Evolutionary conservation across 352 stramenopile genomes (phyloP).

Genomic region (Thalassiosira delicatula): DNA sequence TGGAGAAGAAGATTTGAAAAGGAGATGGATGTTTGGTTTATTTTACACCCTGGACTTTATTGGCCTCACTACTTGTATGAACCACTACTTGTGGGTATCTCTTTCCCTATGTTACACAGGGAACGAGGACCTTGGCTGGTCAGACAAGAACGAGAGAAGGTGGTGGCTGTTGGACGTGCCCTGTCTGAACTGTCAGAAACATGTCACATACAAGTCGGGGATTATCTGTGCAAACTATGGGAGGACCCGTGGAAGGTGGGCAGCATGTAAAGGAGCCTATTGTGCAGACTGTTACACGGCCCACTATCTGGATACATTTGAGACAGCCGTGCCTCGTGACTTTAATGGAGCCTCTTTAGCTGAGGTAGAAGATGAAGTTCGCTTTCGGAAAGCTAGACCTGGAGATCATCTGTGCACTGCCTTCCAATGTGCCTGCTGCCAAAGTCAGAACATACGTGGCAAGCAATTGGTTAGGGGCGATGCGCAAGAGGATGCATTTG

Average conservation of each 20-base stretch:
- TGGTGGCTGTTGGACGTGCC: constrained; percentile 17
- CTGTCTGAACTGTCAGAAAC: constrained; percentile 11
- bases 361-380: constrained; percentile 20
- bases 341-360: neutral
- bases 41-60: constrained; percentile 11
- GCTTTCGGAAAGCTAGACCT: constrained; percentile 12
- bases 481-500: constrained; percentile 8
- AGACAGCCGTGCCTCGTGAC: neutral
- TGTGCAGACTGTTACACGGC: neutral
- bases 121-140: constrained; percentile 33
- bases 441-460: constrained; percentile 36
- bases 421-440: constrained; percentile 36
- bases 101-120: constrained; percentile 24
- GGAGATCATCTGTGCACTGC: constrained; percentile 17
- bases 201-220: constrained; percentile 1
- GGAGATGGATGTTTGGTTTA: constrained; percentile 43
- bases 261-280: neutral
- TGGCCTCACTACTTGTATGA: constrained; percentile 38
- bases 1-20: constrained; percentile 40
- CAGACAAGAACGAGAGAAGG: constrained; percentile 4
- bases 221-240: constrained; percentile 19
- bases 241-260: neutral
- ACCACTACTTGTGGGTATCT: constrained; percentile 19
- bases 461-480: neutral
- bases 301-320: neutral